A percentile compares a stretch with the other conserved stretches of the same genome.
phyloP scores from a whole-genome alignment of 2,329 filamentous ascomycete species.

The Phialophora macrospora region DNA sequence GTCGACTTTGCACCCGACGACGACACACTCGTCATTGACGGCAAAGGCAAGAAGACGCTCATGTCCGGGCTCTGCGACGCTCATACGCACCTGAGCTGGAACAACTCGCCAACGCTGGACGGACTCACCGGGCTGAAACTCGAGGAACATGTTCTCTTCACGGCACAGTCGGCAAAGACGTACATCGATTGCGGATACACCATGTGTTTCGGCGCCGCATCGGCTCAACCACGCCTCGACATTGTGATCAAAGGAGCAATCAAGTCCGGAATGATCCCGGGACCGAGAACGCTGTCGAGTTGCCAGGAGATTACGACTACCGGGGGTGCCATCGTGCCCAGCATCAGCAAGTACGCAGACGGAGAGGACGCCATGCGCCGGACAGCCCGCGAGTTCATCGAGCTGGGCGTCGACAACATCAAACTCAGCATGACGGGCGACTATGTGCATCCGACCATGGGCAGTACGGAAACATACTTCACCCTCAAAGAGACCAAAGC shows the following conservation, averaged over 20 bases:
- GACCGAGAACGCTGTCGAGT: slow-evolving; percentile 9
- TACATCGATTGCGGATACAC: slow-evolving; percentile 24
- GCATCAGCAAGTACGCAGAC: slow-evolving; percentile 13
- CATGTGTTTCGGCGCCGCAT: slow-evolving; percentile 22
- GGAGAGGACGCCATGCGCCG: slow-evolving; percentile 20
- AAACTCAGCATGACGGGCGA: slow-evolving; percentile 22
- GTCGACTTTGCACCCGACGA: slow-evolving; percentile 18
- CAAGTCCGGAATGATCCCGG: slow-evolving; percentile 23
- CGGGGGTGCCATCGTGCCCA: slow-evolving; percentile 19
- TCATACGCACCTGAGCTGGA: slow-evolving; percentile 21
- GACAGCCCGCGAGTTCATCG: slow-evolving; percentile 12
- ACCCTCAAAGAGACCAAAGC: slow-evolving; percentile 20
- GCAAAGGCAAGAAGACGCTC: slow-evolving; percentile 15
- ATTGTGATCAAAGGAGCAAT: slow-evolving; percentile 19
- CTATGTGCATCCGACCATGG: slow-evolving; percentile 20
- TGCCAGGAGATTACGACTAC: slow-evolving; percentile 22
- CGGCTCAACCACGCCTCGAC: slow-evolving; percentile 19
- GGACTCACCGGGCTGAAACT: slow-evolving; percentile 14
- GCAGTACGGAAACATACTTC: slow-evolving; percentile 18
- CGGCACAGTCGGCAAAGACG: slow-evolving; percentile 18
- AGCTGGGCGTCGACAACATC: slow-evolving; percentile 15
- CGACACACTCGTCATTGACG: slow-evolving; percentile 21
- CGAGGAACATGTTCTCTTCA: slow-evolving; percentile 19
- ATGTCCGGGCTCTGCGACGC: slow-evolving; percentile 19
- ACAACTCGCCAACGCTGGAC: slow-evolving; percentile 19